Conservation (phyloP, 1,284 basidiomycete species). For the Ustilago trichophora region DNA sequence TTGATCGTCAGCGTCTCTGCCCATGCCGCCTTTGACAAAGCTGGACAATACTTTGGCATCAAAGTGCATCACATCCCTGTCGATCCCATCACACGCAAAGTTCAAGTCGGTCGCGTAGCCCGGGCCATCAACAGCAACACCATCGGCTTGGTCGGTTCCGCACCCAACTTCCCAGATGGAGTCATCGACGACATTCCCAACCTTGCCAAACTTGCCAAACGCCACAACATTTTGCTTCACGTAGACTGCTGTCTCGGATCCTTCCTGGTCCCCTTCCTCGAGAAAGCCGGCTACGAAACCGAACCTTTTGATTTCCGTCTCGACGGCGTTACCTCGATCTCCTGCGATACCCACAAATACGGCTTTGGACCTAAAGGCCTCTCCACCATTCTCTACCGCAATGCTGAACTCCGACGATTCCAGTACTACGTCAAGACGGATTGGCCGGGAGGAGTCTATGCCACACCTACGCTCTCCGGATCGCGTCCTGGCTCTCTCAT, state of each 20-base stretch:
- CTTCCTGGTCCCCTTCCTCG: conserved; percentile 67
- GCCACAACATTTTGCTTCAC: conserved; percentile 84
- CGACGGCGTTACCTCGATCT: conserved; percentile 63
- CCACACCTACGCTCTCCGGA: conserved; percentile 54
- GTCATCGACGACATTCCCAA: conserved; percentile 80
- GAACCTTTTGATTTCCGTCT: conserved; percentile 65
- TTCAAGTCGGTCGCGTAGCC: conserved; percentile 78
- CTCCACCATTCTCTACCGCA: conserved; percentile 60
- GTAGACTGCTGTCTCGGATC: conserved; percentile 70
- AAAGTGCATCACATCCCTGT: conserved; percentile 90
- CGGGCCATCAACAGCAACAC: conserved; percentile 69
- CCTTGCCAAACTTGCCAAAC: conserved; percentile 79
- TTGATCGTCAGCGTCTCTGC: conserved; percentile 88
- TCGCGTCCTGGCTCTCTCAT: conserved; percentile 86
- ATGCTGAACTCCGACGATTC: conserved; percentile 52
- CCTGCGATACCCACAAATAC: conserved; percentile 67
- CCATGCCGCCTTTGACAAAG: conserved; percentile 96
- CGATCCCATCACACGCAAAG: conserved; percentile 81
- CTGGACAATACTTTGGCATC: conserved; percentile 86
- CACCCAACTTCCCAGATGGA: conserved; percentile 74
- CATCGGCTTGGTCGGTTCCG: conserved; percentile 83
- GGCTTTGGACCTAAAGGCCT: conserved; percentile 65
- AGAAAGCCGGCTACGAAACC: conserved; percentile 55
- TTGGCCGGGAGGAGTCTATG: conserved; percentile 66
- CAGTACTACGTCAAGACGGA: conserved; percentile 66